These are phyloP conservation scores for Periconia digitata DNA, from an alignment of 2,329 filamentous ascomycete genomes.

Conservation along the genomic window DNA sequence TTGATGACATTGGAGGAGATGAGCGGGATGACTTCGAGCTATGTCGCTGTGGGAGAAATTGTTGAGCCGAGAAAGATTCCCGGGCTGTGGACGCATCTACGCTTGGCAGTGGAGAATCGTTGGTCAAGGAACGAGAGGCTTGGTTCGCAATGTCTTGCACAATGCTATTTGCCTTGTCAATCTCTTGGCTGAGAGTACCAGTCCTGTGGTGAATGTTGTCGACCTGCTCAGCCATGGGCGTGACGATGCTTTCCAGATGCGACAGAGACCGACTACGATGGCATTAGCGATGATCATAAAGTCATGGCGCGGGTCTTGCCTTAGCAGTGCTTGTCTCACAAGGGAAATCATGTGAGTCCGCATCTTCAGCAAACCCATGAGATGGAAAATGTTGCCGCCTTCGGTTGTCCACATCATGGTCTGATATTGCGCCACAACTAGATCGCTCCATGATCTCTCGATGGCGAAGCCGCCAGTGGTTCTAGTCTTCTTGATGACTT, in stretches of 20 bases:
- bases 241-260: conserved; percentile 30
- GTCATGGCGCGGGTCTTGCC: conserved; percentile 20
- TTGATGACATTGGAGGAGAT: conserved; percentile 6
- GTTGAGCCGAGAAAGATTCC: conserved; percentile 2
- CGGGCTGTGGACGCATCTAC: neutral
- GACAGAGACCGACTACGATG: conserved; percentile 36
- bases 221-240: conserved; percentile 37
- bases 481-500: conserved; percentile 46
- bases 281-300: conserved; percentile 12
- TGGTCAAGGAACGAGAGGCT: conserved; percentile 15
- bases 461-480: conserved; percentile 45
- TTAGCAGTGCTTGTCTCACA: conserved; percentile 47
- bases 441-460: conserved; percentile 48
- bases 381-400: conserved; percentile 43
- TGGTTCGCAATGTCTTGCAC: conserved; percentile 24
- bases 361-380: conserved; percentile 47
- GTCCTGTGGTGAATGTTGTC: conserved; percentile 28
- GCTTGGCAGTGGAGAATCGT: conserved; percentile 7
- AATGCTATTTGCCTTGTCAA: conserved; percentile 35
- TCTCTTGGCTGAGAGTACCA: conserved; percentile 25
- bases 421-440: conserved; percentile 46
- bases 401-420: conserved; percentile 51
- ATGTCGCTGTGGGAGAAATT: conserved; percentile 5
- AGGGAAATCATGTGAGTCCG: conserved; percentile 45
- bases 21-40: conserved; percentile 9